Conservation (phyloP, 805 yeast species). For the Nakazawaea peltata region DNA sequence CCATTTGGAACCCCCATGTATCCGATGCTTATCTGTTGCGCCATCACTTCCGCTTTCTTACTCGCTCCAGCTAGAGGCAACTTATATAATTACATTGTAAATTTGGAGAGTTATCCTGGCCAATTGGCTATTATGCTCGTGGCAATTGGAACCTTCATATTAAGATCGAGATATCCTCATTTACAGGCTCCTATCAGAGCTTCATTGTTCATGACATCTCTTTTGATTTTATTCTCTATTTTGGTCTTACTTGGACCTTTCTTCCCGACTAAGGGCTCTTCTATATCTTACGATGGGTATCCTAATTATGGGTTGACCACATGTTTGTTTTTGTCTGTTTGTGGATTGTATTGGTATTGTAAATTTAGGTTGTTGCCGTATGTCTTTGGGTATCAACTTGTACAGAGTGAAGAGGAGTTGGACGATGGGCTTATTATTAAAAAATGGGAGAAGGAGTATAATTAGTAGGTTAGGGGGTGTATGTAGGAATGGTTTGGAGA, state of each 20-base stretch:
- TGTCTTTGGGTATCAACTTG: constrained; percentile 35
- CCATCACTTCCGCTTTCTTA: constrained; percentile 31
- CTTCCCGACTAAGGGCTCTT: constrained; percentile 26
- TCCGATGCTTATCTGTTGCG: constrained; percentile 33
- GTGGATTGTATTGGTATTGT: constrained; percentile 48
- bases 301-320: constrained; percentile 44
- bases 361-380: constrained; percentile 43
- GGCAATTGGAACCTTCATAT: constrained; percentile 49
- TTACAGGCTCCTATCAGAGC: constrained; percentile 45
- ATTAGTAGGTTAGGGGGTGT: background rate
- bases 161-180: constrained; percentile 41
- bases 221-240: constrained; percentile 35
- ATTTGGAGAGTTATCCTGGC: constrained; percentile 43
- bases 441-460: constrained; percentile 39
- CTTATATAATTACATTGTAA: constrained; percentile 42
- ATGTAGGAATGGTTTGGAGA: too few species aligned
- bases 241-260: constrained; percentile 47
- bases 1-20: constrained; percentile 47
- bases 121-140: constrained; percentile 43
- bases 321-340: constrained; percentile 29
- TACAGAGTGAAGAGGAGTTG: constrained; percentile 29
- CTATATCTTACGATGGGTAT: constrained; percentile 30
- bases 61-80: constrained; percentile 38
- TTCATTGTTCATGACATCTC: constrained; percentile 35
- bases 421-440: constrained; percentile 54